A percentile compares a stretch with the other conserved stretches of the same genome.
These are phyloP conservation scores for Alternaria triticimaculans DNA, from an alignment of 2,329 filamentous ascomycete species.

Conservation along the genomic window DNA sequence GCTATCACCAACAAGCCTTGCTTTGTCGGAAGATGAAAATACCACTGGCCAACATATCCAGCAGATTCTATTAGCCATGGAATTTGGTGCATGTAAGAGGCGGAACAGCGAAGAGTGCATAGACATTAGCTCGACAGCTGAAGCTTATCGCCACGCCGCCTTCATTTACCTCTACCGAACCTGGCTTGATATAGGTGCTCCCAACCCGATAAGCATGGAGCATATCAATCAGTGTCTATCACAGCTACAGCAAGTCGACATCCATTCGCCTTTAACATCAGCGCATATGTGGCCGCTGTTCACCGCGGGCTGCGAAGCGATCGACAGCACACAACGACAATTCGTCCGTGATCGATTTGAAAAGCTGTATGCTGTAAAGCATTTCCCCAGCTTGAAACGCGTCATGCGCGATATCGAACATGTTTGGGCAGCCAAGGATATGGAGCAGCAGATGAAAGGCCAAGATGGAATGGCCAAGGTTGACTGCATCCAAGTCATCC, in stretches of 20 bases:
- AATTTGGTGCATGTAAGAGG: constrained; percentile 14
- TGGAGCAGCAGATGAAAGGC: constrained; percentile 28
- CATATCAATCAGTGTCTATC: constrained; percentile 35
- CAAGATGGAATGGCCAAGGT: constrained; percentile 36
- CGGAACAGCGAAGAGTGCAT: not conserved
- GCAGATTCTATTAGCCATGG: constrained; percentile 24
- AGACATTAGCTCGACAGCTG: constrained; percentile 33
- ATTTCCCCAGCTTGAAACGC: constrained; percentile 33
- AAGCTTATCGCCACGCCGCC: constrained; percentile 41
- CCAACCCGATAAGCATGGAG: constrained; percentile 37
- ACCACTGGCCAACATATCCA: constrained; percentile 26
- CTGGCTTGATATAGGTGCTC: constrained; percentile 40
- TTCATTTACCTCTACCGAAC: constrained; percentile 45
- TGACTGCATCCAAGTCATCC: constrained; percentile 43
- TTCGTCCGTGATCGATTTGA: constrained; percentile 36
- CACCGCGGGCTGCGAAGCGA: constrained; percentile 40
- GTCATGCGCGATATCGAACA: constrained; percentile 39
- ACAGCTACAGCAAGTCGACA: constrained; percentile 21
- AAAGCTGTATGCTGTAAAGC: constrained; percentile 30
- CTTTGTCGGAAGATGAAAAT: constrained; percentile 27
- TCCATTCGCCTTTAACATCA: constrained; percentile 32
- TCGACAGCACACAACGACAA: constrained; percentile 25
- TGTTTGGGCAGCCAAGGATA: constrained; percentile 39
- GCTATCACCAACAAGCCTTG: not conserved
- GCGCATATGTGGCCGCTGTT: constrained; percentile 44